Percentiles rank a stretch among this genome's conserved stretches.
phyloP scores from a whole-genome alignment of 257 asterid genomes.

The Cinchona pubescens region DNA sequence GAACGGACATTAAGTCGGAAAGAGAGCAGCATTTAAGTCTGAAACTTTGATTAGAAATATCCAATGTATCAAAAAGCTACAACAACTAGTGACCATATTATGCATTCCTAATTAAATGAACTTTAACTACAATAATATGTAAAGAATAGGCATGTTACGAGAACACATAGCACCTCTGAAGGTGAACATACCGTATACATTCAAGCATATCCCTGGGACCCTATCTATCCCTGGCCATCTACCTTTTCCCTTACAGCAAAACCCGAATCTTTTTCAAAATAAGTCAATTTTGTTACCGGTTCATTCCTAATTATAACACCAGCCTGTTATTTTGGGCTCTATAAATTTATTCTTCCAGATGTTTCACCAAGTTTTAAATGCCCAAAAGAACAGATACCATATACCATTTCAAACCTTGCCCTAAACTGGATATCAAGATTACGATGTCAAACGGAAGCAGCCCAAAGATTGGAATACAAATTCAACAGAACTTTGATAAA shows the following conservation, averaged over 20 bases:
- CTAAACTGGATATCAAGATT: background rate
- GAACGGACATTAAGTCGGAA: conserved; percentile 6
- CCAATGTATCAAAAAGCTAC: background rate
- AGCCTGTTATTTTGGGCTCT: no score
- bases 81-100: background rate
- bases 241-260: background rate
- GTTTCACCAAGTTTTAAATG: no score
- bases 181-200: background rate
- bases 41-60: background rate
- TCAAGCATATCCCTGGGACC: no score
- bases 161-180: background rate
- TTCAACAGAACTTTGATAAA: background rate
- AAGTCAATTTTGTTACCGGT: background rate
- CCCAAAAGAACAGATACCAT: no score
- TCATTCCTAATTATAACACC: background rate
- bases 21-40: background rate
- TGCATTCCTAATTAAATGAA: background rate
- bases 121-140: background rate
- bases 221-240: background rate
- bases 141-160: background rate
- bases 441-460: background rate
- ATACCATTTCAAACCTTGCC: no score
- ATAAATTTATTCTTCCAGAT: no score
- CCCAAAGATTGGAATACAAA: conserved; percentile 1
- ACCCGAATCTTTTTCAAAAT: background rate